Evolutionary conservation across 176 grass and related monocot genomes (phyloP).

Genomic region (Ensete ventricosum): DNA sequence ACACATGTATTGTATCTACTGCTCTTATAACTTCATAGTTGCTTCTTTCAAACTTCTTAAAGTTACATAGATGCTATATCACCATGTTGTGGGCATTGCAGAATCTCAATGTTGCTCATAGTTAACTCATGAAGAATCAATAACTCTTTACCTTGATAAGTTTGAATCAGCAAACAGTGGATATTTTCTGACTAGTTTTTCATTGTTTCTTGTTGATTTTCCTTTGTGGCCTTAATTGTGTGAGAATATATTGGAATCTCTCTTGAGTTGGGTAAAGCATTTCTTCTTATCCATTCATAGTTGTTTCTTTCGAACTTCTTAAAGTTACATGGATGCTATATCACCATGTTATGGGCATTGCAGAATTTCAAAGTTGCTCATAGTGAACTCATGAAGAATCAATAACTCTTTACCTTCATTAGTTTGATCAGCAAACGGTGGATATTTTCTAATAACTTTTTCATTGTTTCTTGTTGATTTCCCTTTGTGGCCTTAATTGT

Average conservation of each 20-base stretch:
- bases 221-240: too few relatives aligned
- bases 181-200: too few relatives aligned
- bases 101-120: background rate
- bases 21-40: background rate
- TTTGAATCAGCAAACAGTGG: background rate
- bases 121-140: background rate
- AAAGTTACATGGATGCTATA: background rate
- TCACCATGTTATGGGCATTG: background rate
- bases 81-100: background rate
- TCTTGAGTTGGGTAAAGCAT: too few relatives aligned
- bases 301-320: background rate
- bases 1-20: background rate
- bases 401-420: background rate
- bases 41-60: background rate
- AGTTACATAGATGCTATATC: background rate
- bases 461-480: too few relatives aligned
- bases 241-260: too few relatives aligned
- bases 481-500: too few relatives aligned
- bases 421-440: too few relatives aligned
- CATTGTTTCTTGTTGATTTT: too few relatives aligned
- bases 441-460: too few relatives aligned
- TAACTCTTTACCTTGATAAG: background rate
- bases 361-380: background rate
- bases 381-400: background rate
- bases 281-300: background rate